Percentiles rank a stretch among this genome's conserved stretches.
phyloP scores from a whole-genome alignment of 768 basidiomycete species.

The Xerocomellus intermedius region DNA sequence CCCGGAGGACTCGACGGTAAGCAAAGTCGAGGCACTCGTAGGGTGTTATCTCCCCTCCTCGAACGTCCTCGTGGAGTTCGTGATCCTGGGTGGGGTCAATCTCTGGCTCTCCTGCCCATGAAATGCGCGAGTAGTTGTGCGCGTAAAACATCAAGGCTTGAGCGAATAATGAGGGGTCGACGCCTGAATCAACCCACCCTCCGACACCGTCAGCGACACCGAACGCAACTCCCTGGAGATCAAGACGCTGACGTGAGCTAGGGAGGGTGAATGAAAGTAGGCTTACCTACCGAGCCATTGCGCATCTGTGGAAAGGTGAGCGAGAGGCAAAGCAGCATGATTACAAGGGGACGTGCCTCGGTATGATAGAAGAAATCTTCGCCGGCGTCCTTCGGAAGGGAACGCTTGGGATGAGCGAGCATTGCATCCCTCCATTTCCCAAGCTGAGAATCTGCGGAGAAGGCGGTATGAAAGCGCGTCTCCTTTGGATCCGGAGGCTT shows the following conservation, averaged over 20 bases:
- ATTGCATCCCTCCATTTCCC: constrained; percentile 69
- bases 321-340: not conserved
- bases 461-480: constrained; percentile 42
- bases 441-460: constrained; percentile 55
- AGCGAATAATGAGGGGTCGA: constrained; percentile 87
- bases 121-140: constrained; percentile 64
- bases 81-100: constrained; percentile 75
- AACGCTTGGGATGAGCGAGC: constrained; percentile 45
- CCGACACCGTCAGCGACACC: constrained; percentile 94
- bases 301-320: constrained; percentile 55
- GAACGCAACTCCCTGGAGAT: constrained; percentile 65
- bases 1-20: constrained; percentile 66
- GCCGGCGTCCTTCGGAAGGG: constrained; percentile 43
- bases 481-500: constrained; percentile 53
- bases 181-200: constrained; percentile 81
- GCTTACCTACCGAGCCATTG: constrained; percentile 66
- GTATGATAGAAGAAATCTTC: constrained; percentile 69
- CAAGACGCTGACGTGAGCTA: constrained; percentile 22
- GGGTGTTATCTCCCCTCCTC: constrained; percentile 69
- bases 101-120: constrained; percentile 84
- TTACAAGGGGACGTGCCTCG: constrained; percentile 46
- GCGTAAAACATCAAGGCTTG: constrained; percentile 91
- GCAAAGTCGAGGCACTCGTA: constrained; percentile 70
- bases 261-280: constrained; percentile 4
- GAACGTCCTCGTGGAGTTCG: constrained; percentile 59